Evolutionary conservation across 1,284 basidiomycete species (phyloP).

Genomic region (Ceratobasidium sp.): DNA sequence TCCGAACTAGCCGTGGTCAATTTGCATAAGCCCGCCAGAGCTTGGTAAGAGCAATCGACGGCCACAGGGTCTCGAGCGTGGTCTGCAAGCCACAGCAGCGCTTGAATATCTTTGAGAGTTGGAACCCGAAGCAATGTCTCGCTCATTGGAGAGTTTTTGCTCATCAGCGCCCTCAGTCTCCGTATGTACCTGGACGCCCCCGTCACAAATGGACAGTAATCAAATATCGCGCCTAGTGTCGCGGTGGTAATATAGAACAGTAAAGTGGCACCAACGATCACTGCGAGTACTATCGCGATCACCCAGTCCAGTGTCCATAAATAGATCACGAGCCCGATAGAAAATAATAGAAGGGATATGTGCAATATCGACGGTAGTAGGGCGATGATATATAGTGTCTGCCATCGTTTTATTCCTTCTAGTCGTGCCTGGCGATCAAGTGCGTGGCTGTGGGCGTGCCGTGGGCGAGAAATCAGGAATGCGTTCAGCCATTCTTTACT

Average conservation of each 20-base stretch:
- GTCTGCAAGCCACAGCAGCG: slow-evolving; percentile 6
- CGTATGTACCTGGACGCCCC: not conserved
- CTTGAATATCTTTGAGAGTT: not conserved
- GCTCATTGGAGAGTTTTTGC: not conserved
- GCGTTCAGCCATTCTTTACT: slow-evolving; percentile 35
- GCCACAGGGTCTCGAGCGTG: slow-evolving; percentile 9
- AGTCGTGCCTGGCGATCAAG: slow-evolving; percentile 2
- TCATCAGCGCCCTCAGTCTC: not conserved
- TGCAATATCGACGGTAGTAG: slow-evolving; percentile 34
- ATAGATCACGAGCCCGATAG: slow-evolving; percentile 3
- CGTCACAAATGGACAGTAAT: slow-evolving; percentile 37
- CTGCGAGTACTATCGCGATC: slow-evolving; percentile 16
- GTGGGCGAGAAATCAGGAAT: not conserved
- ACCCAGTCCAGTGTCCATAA: slow-evolving; percentile 15
- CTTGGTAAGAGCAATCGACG: slow-evolving; percentile 17
- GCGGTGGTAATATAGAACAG: slow-evolving; percentile 6
- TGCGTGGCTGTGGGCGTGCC: not conserved
- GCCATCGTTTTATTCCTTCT: slow-evolving; percentile 6
- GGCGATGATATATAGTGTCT: slow-evolving; percentile 11
- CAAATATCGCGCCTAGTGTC: not conserved
- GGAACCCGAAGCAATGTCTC: not conserved
- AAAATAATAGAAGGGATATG: slow-evolving; percentile 23
- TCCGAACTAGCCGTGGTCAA: no score
- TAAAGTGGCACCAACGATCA: slow-evolving; percentile 6
- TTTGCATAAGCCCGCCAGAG: slow-evolving; percentile 16